Percentiles rank a stretch among this genome's conserved stretches.
phyloP scores from a whole-genome alignment of 441 rosid genomes.

The Brassica balearica region DNA sequence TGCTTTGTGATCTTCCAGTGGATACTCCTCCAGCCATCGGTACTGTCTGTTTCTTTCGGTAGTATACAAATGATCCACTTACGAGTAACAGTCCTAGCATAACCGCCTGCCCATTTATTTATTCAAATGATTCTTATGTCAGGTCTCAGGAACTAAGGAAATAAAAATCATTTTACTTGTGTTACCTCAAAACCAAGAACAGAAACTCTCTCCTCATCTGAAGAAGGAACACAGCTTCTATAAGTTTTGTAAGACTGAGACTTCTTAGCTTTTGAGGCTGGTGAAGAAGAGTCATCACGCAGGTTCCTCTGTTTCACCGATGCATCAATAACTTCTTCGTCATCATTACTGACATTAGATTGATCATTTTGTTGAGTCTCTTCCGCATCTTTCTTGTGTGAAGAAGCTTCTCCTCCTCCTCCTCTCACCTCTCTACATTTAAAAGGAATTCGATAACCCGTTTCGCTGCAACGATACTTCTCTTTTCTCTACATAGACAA shows the following conservation, averaged over 20 bases:
- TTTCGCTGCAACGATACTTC: constrained; percentile 90
- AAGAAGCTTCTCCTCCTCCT: constrained; percentile 13
- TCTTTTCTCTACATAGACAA: constrained; percentile 59
- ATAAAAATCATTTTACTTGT: not conserved
- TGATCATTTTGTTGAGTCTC: constrained; percentile 50
- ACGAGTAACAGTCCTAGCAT: constrained; percentile 57
- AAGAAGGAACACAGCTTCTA: constrained; percentile 81
- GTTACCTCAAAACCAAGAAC: constrained; percentile 88
- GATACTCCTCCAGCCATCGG: constrained; percentile 71
- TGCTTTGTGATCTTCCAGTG: constrained; percentile 64
- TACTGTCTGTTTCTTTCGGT: constrained; percentile 59
- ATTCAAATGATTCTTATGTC: constrained; percentile 11
- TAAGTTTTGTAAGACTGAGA: constrained; percentile 69
- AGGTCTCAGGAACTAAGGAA: not conserved
- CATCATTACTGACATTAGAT: constrained; percentile 47
- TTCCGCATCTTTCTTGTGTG: constrained; percentile 40
- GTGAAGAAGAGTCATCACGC: constrained; percentile 26
- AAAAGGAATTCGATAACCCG: constrained; percentile 86
- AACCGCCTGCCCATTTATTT: constrained; percentile 51
- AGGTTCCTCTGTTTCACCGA: constrained; percentile 46
- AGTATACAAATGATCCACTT: constrained; percentile 68
- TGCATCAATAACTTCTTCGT: constrained; percentile 27
- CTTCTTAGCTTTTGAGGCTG: constrained; percentile 45
- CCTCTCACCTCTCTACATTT: constrained; percentile 62
- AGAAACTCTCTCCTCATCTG: constrained; percentile 71